Base-by-base conservation (phyloP, 1,284 basidiomycete genomes). In the Lentinus polychrous region DNA sequence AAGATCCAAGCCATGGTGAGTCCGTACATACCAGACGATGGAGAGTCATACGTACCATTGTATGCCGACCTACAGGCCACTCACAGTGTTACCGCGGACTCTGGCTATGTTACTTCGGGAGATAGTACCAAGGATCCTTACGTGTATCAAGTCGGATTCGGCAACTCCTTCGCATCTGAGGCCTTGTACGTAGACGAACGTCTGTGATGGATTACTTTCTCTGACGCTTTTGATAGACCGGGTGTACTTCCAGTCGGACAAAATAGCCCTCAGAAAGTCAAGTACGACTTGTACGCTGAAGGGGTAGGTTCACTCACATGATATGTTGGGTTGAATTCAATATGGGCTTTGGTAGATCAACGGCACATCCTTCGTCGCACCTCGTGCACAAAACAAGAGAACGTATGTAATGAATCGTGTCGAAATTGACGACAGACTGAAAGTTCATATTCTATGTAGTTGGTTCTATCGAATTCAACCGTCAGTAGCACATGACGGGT, bases 241-340 rank as follows among this genome's bases (percentile, higher is more conserved):
- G 75, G 74, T 5, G 69, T 70, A 1, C 71, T 86, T 0, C 74
- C 74, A 0, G 51, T 69, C 24, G 76, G 65, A 0, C 81, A 82
- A 61, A 82, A 84, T 58, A 75, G 65, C 48, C 82, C 83, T 0
- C 82, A 84, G 63, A 77, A 76, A 56, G 68, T 66, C 60, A 77
- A 78, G 54, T 81, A 81, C 58, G 79, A 75, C 45, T 65, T 84
- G 8, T 84, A 84, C 55, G 71, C 74, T 2, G 81, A 84, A 60
- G 69, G 69, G 49, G 78, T 80, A 50, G 51, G 73, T 60, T 1
- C 12, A 15, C 23, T 35, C 14, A 22, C 7, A 38, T 24, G 36
- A 43, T 27, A 27, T 27, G 27, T 10, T 5, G 27, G 10, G 27
- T n/a, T n/a, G 10, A 27, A 27, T 4, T 27, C 27, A 27, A 27